phyloP scores from a whole-genome alignment of 2,329 filamentous ascomycete species.

The Catunica adiposa region DNA sequence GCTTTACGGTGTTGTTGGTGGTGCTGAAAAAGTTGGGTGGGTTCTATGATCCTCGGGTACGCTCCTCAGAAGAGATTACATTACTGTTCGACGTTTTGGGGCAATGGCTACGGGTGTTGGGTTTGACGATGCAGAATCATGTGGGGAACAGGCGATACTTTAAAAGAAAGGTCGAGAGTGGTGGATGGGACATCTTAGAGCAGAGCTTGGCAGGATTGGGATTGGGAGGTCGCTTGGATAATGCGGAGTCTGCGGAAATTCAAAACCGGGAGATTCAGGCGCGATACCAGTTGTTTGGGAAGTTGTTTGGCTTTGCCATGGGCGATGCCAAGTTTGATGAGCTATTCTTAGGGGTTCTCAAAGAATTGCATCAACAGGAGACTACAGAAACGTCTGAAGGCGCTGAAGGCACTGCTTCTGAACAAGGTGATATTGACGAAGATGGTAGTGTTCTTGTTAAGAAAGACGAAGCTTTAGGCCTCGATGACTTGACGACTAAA shows the following conservation, averaged over 20 bases:
- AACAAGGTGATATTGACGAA: background rate
- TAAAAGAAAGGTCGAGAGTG: slow-evolving; percentile 53
- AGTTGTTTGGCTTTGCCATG: slow-evolving; percentile 63
- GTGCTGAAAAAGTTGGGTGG: slow-evolving; percentile 55
- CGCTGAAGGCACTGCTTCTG: background rate
- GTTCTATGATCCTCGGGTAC: slow-evolving; percentile 54
- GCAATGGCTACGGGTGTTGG: slow-evolving; percentile 54
- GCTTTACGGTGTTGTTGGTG: slow-evolving; percentile 59
- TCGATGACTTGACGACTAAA: slow-evolving; percentile 8
- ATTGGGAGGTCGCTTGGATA: slow-evolving; percentile 30
- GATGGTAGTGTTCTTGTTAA: background rate
- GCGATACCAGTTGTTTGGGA: slow-evolving; percentile 61
- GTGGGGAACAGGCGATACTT: slow-evolving; percentile 82
- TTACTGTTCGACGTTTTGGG: slow-evolving; percentile 54
- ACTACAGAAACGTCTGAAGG: background rate
- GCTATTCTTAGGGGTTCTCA: slow-evolving; percentile 33
- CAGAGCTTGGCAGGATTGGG: slow-evolving; percentile 54
- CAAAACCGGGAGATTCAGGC: slow-evolving; percentile 42
- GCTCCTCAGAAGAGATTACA: slow-evolving; percentile 43
- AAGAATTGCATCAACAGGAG: background rate
- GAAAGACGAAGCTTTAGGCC: background rate
- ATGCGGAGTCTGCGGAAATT: background rate
- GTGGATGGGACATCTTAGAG: slow-evolving; percentile 64
- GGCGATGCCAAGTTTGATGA: slow-evolving; percentile 59
- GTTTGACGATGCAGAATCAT: slow-evolving; percentile 60